phyloP scores from a whole-genome alignment of 2,329 filamentous ascomycete genomes.

The Arthroderma sp. region DNA sequence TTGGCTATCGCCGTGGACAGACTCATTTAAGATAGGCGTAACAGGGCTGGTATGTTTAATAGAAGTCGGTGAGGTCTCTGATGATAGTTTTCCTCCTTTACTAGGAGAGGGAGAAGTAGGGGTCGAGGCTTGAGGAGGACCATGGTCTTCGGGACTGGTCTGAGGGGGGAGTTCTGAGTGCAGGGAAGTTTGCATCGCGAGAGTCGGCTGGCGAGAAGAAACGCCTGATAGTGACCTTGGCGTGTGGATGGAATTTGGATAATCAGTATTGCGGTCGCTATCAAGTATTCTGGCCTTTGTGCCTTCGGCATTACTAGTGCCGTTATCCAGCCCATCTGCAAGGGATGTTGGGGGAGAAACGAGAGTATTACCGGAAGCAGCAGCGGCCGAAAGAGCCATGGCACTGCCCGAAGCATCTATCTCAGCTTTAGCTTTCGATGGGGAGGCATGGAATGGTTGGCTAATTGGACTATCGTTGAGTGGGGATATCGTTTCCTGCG shows the following conservation, averaged over 20 bases:
- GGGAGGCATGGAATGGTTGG: slow-evolving; percentile 24
- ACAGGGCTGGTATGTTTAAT: slow-evolving; percentile 16
- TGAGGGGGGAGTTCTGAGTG: not conserved
- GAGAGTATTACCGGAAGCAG: slow-evolving; percentile 22
- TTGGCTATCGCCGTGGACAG: slow-evolving; percentile 27
- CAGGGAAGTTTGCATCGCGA: not conserved
- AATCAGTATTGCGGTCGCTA: slow-evolving; percentile 14
- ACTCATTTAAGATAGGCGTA: slow-evolving; percentile 22
- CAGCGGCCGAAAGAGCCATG: slow-evolving; percentile 13
- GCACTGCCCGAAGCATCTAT: slow-evolving; percentile 13
- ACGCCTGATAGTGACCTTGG: slow-evolving; percentile 30
- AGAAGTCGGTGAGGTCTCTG: slow-evolving; percentile 8
- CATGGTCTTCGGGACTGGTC: not conserved
- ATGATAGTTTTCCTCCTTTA: slow-evolving; percentile 3
- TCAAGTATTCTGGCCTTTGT: slow-evolving; percentile 9
- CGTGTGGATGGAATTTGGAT: slow-evolving; percentile 17
- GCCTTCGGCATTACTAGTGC: slow-evolving; percentile 14
- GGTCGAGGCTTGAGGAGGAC: not conserved
- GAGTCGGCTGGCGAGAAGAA: slow-evolving; percentile 31
- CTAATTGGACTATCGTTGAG: not conserved
- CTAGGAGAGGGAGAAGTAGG: slow-evolving; percentile 9
- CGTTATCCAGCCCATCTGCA: slow-evolving; percentile 27
- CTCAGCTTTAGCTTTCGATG: slow-evolving; percentile 24
- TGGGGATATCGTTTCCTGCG: too few species aligned
- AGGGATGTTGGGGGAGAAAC: slow-evolving; percentile 34